Conservation (phyloP, 1,284 basidiomycete species). For the Polyporus tsugae region DNA sequence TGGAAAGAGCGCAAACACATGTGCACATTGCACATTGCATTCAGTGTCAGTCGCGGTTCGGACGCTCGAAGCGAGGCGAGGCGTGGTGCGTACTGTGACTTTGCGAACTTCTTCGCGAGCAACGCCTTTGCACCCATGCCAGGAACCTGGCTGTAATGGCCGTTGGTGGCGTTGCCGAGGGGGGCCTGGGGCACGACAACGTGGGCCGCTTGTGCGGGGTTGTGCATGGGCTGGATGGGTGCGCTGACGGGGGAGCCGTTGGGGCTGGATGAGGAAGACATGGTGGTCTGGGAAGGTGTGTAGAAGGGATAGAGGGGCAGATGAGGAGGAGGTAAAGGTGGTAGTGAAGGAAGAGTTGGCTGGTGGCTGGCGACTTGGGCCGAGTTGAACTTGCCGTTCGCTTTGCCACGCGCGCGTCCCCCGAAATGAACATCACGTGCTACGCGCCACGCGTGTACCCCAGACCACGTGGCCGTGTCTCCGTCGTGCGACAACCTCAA, state of each 20-base stretch:
- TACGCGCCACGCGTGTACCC: slow-evolving; percentile 33
- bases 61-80: neutral
- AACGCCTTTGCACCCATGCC: slow-evolving; percentile 90
- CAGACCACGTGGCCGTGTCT: slow-evolving; percentile 29
- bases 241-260: slow-evolving; percentile 67
- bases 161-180: slow-evolving; percentile 70
- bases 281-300: slow-evolving; percentile 36
- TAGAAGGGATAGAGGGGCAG: slow-evolving; percentile 3
- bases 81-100: slow-evolving; percentile 68
- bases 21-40: neutral
- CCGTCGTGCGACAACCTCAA: too few species aligned
- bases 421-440: slow-evolving; percentile 39
- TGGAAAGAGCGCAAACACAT: slow-evolving; percentile 38
- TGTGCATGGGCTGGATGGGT: slow-evolving; percentile 83
- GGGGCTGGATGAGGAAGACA: slow-evolving; percentile 69
- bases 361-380: slow-evolving; percentile 5
- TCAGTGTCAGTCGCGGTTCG: slow-evolving; percentile 15
- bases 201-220: slow-evolving; percentile 81
- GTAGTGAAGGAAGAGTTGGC: slow-evolving; percentile 26
- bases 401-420: slow-evolving; percentile 30
- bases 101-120: slow-evolving; percentile 88
- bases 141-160: slow-evolving; percentile 57
- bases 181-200: slow-evolving; percentile 83
- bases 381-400: slow-evolving; percentile 27
- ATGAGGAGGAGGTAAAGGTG: slow-evolving; percentile 15